Base-by-base conservation (phyloP, 306 rosid genomes). In the Prunus armeniaca region DNA sequence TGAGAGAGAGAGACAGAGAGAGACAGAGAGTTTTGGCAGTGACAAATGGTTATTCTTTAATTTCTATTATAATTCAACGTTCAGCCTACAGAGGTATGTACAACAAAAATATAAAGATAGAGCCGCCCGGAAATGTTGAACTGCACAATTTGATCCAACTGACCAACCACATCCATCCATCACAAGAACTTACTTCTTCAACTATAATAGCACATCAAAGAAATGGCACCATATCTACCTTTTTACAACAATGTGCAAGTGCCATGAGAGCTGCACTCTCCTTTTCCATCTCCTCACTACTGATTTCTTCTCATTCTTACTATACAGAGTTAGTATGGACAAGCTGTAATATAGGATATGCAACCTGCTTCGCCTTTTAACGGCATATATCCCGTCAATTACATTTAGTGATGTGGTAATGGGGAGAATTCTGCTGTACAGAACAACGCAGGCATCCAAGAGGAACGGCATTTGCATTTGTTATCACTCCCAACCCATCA, bases 401-500 rank as follows among this genome's bases (percentile, higher is more conserved):
- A 62, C 27, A 69, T 69, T 82, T 80, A 55, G 79, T 15, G 56
- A 73, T 65, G 78, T 30, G 74, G 55, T 51, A 69, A 58, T 63
- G 63, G 25, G 76, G 81, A 61, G 34, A 34, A 82, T 61, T 80
- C 69, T 30, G 55, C 58, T 91, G 88, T 83, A 86, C 91, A 83
- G 12, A 76, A 28, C 73, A 28, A 51, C 43, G 12, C 43, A 51
- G 73, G 52, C n/a, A 78, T 58, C 61, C 62, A 66, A 27, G 76
- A 69, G 73, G 43, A 65, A 69, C 15, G 14, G 51, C 43, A 30
- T 27, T 78, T 77, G 84, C 80, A 54, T 50, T 43, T 43, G 66
- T 65, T 56, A 52, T 88, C 84, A 92, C 49, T 87, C 91, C 98
- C 98, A 95, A 50, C 98, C 99, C 99, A 95, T 91, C 83, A 95